Percentiles rank a stretch among this genome's conserved stretches.
These are phyloP conservation scores for Pseudocercospora fuligena DNA, from an alignment of 2,329 filamentous ascomycete species.

Conservation along the genomic window DNA sequence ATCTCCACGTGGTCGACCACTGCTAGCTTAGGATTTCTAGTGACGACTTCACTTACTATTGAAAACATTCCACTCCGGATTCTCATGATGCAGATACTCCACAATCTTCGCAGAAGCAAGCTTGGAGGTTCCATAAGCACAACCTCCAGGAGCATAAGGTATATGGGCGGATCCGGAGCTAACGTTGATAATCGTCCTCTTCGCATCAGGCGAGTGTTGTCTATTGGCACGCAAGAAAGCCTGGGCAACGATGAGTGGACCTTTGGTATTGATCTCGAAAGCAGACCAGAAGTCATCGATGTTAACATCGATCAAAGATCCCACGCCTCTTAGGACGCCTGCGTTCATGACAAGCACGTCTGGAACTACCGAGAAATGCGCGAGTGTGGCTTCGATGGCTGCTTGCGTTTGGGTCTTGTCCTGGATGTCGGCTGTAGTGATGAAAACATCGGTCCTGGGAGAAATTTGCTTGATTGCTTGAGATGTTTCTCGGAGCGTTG, in stretches of 20 bases:
- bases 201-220: conserved; percentile 3
- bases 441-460: conserved; percentile 19
- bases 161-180: conserved; percentile 43
- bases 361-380: conserved; percentile 12
- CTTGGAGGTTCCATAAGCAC: conserved; percentile 18
- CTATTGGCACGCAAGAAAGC: conserved; percentile 10
- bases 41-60: not conserved
- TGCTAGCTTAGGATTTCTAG: too few relatives aligned
- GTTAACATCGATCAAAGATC: conserved; percentile 8
- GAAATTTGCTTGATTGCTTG: conserved; percentile 11
- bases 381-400: conserved; percentile 11
- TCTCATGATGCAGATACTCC: conserved; percentile 15
- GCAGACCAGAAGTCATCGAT: conserved; percentile 5
- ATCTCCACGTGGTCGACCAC: too few relatives aligned
- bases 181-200: conserved; percentile 39
- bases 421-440: conserved; percentile 24
- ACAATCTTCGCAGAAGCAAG: conserved; percentile 9
- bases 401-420: conserved; percentile 9
- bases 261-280: conserved; percentile 10
- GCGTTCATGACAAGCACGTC: conserved; percentile 29
- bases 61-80: conserved; percentile 15
- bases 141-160: conserved; percentile 6
- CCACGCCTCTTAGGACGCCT: conserved; percentile 16
- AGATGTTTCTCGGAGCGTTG: conserved; percentile 23
- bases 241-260: conserved; percentile 12